Evolutionary conservation across 495 filamentous ascomycete species (phyloP).

Genomic region (Daldinia grandis): DNA sequence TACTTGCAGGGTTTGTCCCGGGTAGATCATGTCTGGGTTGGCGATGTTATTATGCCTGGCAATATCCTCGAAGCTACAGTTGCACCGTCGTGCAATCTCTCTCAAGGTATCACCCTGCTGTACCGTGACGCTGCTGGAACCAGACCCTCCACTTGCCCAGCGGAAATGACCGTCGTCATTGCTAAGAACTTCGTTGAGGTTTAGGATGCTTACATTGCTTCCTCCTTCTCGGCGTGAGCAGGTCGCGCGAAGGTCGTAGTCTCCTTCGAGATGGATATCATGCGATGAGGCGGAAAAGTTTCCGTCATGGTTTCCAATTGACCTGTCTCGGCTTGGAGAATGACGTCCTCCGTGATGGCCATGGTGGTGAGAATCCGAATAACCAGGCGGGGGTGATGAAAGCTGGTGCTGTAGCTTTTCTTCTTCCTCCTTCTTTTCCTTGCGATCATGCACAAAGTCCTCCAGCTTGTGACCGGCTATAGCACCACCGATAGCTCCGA

Average conservation of each 20-base stretch:
- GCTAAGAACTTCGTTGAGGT: conserved; percentile 46
- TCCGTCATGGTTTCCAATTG: conserved; percentile 36
- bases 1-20: conserved; percentile 45
- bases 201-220: conserved; percentile 44
- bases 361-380: conserved; percentile 2
- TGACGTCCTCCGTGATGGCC: conserved; percentile 7
- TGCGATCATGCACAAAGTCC: conserved; percentile 49
- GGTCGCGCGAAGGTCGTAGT: conserved; percentile 47
- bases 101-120: conserved; percentile 50
- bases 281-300: conserved; percentile 46
- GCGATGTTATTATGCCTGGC: conserved; percentile 43
- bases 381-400: conserved; percentile 10
- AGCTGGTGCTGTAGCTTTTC: conserved; percentile 39
- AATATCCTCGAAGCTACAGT: conserved; percentile 44
- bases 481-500: conserved; percentile 49
- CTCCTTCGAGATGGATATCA: conserved; percentile 48
- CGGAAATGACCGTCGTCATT: conserved; percentile 49
- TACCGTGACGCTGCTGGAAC: conserved; percentile 36
- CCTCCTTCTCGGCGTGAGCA: conserved; percentile 44
- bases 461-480: conserved; percentile 51
- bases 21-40: conserved; percentile 52
- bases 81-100: conserved; percentile 40
- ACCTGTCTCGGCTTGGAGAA: conserved; percentile 12
- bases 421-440: conserved; percentile 50
- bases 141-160: conserved; percentile 32